phyloP scores from a whole-genome alignment of 441 rosid genomes.

The Brassica balearica region DNA sequence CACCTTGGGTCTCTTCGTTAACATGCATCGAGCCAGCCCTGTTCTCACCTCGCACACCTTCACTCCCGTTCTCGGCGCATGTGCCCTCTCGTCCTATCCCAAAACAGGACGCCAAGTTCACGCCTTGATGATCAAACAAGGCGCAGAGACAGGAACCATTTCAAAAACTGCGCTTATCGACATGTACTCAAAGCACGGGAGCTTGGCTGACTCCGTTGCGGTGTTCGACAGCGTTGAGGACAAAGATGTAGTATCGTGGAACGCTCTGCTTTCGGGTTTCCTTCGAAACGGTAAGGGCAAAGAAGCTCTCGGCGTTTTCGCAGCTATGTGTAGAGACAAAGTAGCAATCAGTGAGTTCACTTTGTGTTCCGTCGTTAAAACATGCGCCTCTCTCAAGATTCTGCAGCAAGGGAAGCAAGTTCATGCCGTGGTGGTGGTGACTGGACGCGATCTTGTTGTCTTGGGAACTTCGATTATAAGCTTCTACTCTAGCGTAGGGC shows the following conservation, averaged over 20 bases:
- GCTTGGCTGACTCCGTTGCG: conserved; percentile 52
- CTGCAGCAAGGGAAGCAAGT: conserved; percentile 73
- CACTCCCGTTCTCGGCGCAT: conserved; percentile 72
- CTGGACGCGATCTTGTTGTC: conserved; percentile 73
- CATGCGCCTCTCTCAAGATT: conserved; percentile 59
- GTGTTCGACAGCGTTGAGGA: conserved; percentile 61
- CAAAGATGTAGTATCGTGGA: conserved; percentile 75
- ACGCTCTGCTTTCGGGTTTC: conserved; percentile 74
- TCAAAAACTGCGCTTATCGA: conserved; percentile 70
- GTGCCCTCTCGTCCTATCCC: conserved; percentile 55
- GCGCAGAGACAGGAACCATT: conserved; percentile 59
- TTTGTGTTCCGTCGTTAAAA: conserved; percentile 69
- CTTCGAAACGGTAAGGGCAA: conserved; percentile 55
- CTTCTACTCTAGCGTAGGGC: conserved; percentile 63
- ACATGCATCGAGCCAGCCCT: conserved; percentile 45
- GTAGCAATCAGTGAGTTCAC: conserved; percentile 70
- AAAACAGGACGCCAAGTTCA: conserved; percentile 73
- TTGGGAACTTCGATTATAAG: conserved; percentile 72
- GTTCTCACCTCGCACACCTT: conserved; percentile 63
- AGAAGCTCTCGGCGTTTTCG: conserved; percentile 62
- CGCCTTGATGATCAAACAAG: conserved; percentile 68
- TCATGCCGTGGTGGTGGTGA: conserved; percentile 65
- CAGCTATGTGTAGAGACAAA: conserved; percentile 57
- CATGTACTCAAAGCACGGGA: conserved; percentile 68
- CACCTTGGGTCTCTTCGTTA: conserved; percentile 61